These are phyloP conservation scores for sorghum (Sorghum bicolor) DNA, from an alignment of 176 grass and related monocot genomes.

Conservation along the genomic window DNA sequence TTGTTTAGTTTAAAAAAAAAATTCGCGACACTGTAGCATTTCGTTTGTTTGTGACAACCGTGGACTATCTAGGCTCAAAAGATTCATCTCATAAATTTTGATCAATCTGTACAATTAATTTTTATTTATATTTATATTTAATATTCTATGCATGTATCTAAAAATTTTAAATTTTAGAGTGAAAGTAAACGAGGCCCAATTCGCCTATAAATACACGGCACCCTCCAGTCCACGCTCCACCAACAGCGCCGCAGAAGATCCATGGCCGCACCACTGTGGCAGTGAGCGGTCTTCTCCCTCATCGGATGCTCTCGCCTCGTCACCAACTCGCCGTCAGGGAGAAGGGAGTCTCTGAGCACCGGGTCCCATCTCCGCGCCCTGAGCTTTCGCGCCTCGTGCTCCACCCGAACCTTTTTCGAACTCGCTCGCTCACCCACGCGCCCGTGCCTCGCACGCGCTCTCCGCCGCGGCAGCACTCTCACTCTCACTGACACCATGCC, in stretches of 20 bases:
- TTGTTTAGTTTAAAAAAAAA: no score
- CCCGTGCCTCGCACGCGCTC: background rate
- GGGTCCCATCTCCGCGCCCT: background rate
- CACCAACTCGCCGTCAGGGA: background rate
- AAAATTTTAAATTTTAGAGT: no score
- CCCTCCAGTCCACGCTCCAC: background rate
- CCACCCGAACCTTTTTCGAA: conserved; percentile 32
- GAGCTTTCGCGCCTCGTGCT: conserved; percentile 34
- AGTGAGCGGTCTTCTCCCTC: background rate
- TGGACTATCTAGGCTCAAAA: no score
- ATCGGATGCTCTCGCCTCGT: conserved; percentile 1
- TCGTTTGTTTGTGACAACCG: no score
- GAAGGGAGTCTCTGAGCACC: background rate
- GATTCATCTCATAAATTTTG: no score
- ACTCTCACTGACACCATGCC: background rate
- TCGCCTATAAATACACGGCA: background rate
- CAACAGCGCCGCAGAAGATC: background rate
- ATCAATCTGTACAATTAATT: no score
- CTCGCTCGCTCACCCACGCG: background rate
- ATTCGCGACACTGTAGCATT: no score
- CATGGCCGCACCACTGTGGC: background rate
- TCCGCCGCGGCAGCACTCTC: rapidly evolving
- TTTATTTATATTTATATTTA: no score
- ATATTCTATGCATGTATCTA: no score
- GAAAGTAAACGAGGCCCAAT: no score